Conservation (phyloP, 2,329 filamentous ascomycete genomes). For the Ophiostoma piceae region DNA sequence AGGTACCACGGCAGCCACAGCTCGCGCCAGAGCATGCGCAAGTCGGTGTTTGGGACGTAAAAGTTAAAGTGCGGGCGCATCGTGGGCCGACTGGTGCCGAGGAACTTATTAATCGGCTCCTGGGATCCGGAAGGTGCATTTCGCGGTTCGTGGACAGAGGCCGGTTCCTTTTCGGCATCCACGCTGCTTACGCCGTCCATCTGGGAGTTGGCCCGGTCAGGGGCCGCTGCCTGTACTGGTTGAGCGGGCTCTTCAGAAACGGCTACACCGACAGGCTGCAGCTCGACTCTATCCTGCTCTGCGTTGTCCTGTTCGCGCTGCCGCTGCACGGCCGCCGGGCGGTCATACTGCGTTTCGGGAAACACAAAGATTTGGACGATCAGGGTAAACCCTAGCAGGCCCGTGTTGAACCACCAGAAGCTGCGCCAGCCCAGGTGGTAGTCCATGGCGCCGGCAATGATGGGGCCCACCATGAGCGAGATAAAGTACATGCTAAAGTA, state of each 20-base stretch:
- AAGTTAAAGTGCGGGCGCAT: slow-evolving; percentile 19
- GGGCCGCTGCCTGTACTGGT: neutral
- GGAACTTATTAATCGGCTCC: neutral
- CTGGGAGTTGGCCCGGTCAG: neutral
- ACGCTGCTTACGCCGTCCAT: neutral
- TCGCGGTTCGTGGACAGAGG: neutral
- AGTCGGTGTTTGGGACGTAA: slow-evolving; percentile 45
- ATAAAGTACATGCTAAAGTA: slow-evolving; percentile 61
- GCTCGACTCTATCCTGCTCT: neutral
- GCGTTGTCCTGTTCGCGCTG: slow-evolving; percentile 44
- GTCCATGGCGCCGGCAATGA: slow-evolving; percentile 52
- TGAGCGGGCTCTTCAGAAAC: neutral
- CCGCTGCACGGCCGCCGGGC: slow-evolving; percentile 29
- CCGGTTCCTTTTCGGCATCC: neutral
- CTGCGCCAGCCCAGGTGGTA: slow-evolving; percentile 53
- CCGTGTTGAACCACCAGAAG: slow-evolving; percentile 64
- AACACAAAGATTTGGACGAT: slow-evolving; percentile 54
- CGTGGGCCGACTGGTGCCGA: neutral
- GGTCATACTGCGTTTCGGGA: slow-evolving; percentile 58
- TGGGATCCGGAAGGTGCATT: neutral
- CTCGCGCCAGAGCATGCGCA: slow-evolving; percentile 48
- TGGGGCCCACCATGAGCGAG: slow-evolving; percentile 46
- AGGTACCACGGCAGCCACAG: slow-evolving; percentile 60
- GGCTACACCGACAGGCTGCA: neutral
- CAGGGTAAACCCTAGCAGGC: slow-evolving; percentile 44